A percentile compares a stretch with the other conserved stretches of the same genome.
Conservation (phyloP, 495 filamentous ascomycete genomes). For the Podospora didyma region DNA sequence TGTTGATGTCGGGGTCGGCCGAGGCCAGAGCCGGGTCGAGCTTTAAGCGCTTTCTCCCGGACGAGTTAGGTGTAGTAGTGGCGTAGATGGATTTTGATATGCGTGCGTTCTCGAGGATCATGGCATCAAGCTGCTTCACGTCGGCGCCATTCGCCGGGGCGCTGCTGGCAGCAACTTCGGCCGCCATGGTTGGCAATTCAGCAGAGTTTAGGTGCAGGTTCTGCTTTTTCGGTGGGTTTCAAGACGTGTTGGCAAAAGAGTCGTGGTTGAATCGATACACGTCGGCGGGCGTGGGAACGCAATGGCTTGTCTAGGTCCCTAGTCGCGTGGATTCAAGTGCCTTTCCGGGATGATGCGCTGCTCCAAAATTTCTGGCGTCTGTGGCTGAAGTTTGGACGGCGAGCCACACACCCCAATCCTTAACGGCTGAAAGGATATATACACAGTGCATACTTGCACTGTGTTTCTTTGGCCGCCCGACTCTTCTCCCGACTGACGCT, state of each 20-base stretch:
- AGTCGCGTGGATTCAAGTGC: neutral
- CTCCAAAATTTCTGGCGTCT: constrained; percentile 9
- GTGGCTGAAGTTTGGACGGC: constrained; percentile 25
- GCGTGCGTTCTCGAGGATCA: constrained; percentile 39
- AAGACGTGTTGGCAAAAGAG: neutral
- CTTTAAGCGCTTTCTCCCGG: constrained; percentile 38
- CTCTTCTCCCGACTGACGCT: neutral
- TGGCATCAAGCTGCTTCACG: constrained; percentile 27
- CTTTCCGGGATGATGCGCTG: neutral
- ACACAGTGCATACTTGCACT: constrained; percentile 16
- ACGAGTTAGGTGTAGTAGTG: constrained; percentile 22
- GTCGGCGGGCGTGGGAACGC: neutral
- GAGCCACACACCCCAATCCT: neutral
- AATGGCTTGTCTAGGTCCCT: too few species aligned
- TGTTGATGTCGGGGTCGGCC: constrained; percentile 35
- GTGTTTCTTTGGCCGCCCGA: neutral
- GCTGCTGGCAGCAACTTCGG: constrained; percentile 21
- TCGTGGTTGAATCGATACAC: neutral
- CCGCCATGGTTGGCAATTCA: constrained; percentile 16
- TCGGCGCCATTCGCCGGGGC: constrained; percentile 18
- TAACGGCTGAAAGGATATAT: neutral
- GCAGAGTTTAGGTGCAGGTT: neutral
- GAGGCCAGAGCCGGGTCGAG: constrained; percentile 33
- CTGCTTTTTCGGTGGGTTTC: too few species aligned
- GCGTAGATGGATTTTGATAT: constrained; percentile 38